Conservation (phyloP, 2,329 filamentous ascomycete genomes). For the Aspergillus japonicus region DNA sequence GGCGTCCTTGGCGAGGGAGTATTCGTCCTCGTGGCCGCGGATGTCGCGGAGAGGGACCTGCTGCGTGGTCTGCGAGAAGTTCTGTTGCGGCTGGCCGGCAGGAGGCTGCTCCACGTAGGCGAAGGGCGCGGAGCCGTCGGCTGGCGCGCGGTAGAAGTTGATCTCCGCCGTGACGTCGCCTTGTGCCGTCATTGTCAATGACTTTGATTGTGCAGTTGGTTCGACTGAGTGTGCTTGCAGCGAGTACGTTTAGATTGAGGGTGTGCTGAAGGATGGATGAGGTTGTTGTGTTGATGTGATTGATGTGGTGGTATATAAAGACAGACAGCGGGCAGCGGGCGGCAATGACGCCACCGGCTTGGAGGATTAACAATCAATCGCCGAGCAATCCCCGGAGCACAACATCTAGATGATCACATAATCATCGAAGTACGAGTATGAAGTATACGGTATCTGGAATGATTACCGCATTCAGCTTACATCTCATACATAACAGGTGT, state of each 20-base stretch:
- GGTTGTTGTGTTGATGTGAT: not conserved
- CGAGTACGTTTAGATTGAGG: too few species aligned
- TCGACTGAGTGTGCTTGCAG: too few species aligned
- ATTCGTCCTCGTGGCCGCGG: constrained; percentile 64
- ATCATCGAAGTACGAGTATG: not conserved
- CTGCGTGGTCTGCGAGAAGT: constrained; percentile 56
- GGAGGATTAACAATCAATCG: not conserved
- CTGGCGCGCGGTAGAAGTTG: constrained; percentile 11
- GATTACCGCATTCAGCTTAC: too few species aligned
- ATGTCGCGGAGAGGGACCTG: constrained; percentile 67
- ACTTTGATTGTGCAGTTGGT: too few species aligned
- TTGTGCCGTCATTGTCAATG: not conserved
- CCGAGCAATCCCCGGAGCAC: not conserved
- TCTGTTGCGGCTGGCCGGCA: constrained; percentile 61
- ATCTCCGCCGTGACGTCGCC: constrained; percentile 8
- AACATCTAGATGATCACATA: not conserved
- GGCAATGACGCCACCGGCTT: not conserved
- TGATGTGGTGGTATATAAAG: not conserved
- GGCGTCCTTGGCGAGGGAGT: constrained; percentile 69
- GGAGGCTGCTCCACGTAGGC: constrained; percentile 63
- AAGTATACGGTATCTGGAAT: too few species aligned
- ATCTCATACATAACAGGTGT: too few species aligned
- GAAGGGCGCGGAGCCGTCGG: constrained; percentile 14
- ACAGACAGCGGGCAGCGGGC: not conserved
- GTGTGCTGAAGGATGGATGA: not conserved